Evolutionary conservation across 1,284 basidiomycete genomes (phyloP).

Genomic region (Malassezia restricta): DNA sequence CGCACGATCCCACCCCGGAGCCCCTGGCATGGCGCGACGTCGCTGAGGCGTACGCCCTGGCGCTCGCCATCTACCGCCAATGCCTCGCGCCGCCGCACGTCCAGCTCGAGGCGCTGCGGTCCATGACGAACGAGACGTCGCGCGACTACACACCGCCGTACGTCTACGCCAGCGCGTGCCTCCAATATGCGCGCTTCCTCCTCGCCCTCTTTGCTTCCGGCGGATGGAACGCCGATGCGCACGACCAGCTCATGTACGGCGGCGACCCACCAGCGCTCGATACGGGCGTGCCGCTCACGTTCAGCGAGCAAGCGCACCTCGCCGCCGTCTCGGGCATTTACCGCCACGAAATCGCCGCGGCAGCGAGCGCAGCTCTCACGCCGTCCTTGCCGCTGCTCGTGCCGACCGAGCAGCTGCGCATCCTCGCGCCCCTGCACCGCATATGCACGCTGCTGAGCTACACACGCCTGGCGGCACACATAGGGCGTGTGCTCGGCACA

Average conservation of each 20-base stretch:
- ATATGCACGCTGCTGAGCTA: slow-evolving; percentile 40
- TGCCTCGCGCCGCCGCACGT: slow-evolving; percentile 39
- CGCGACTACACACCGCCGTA: slow-evolving; percentile 43
- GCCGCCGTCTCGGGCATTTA: slow-evolving; percentile 28
- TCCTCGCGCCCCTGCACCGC: slow-evolving; percentile 28
- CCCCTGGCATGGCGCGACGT: slow-evolving; percentile 33
- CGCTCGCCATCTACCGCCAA: slow-evolving; percentile 38
- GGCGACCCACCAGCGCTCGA: slow-evolving; percentile 37
- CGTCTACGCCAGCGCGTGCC: slow-evolving; percentile 36
- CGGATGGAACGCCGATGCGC: slow-evolving; percentile 43
- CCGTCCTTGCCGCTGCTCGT: slow-evolving; percentile 34
- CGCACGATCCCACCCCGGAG: slow-evolving; percentile 1
- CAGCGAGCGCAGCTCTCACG: slow-evolving; percentile 27
- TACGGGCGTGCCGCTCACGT: slow-evolving; percentile 21
- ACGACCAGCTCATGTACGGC: slow-evolving; percentile 43
- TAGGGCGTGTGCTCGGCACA: slow-evolving; percentile 31
- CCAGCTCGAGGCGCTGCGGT: slow-evolving; percentile 25
- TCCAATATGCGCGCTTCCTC: slow-evolving; percentile 38
- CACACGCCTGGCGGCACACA: slow-evolving; percentile 28
- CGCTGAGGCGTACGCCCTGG: slow-evolving; percentile 39
- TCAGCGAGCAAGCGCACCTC: slow-evolving; percentile 23
- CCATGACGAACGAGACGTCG: slow-evolving; percentile 37
- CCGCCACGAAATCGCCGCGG: slow-evolving; percentile 33
- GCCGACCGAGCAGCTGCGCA: slow-evolving; percentile 32
- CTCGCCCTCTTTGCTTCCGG: slow-evolving; percentile 39